Evolutionary conservation across 169 alveolate species (phyloP).

Genomic region (Plasmodium fragile): DNA sequence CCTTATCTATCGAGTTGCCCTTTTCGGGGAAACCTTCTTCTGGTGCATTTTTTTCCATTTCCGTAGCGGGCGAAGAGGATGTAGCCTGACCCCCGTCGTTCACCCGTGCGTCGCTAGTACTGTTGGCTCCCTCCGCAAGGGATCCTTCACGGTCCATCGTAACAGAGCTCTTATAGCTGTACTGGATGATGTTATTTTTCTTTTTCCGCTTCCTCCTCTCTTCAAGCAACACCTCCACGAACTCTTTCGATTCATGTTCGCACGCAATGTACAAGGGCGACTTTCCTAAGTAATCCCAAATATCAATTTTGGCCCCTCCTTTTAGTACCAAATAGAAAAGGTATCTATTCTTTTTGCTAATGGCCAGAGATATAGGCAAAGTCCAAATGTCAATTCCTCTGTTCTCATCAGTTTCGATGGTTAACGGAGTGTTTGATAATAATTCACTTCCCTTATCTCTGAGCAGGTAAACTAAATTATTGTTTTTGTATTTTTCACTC

Average conservation of each 20-base stretch:
- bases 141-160: slow-evolving; percentile 68
- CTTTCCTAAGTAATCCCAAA: slow-evolving; percentile 90
- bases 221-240: slow-evolving; percentile 83
- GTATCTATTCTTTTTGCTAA: slow-evolving; percentile 84
- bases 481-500: slow-evolving; percentile 79
- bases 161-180: slow-evolving; percentile 59
- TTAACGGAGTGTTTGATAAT: slow-evolving; percentile 89
- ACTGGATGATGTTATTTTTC: slow-evolving; percentile 78
- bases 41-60: neutral
- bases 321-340: slow-evolving; percentile 85
- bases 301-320: slow-evolving; percentile 90
- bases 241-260: slow-evolving; percentile 83
- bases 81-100: neutral
- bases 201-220: slow-evolving; percentile 79
- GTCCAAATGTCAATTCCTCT: slow-evolving; percentile 89
- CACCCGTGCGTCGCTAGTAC: neutral
- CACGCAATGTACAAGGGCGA: slow-evolving; percentile 90
- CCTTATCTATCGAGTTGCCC: neutral
- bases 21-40: neutral
- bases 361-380: slow-evolving; percentile 89
- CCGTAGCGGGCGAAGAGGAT: neutral
- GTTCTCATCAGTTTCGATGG: slow-evolving; percentile 84
- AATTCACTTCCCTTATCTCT: slow-evolving; percentile 89
- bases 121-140: slow-evolving; percentile 28
- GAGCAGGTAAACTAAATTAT: slow-evolving; percentile 80